Percentiles rank a stretch among this genome's conserved stretches.
Evolutionary conservation across 495 filamentous ascomycete genomes (phyloP).

Genomic region (Parathielavia hyrcaniae): DNA sequence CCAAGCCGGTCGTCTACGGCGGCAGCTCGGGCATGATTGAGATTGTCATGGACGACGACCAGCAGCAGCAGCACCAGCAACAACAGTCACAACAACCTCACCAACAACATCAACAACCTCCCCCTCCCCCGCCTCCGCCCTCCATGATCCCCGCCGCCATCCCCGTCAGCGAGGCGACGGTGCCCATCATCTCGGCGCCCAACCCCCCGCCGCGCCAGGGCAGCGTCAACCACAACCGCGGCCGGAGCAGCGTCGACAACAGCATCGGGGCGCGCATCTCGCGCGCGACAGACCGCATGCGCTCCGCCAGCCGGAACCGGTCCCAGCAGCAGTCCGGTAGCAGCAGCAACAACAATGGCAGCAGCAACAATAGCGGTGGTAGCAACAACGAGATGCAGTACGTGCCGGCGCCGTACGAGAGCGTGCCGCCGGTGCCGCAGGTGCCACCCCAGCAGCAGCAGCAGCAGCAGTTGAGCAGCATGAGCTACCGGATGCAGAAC

Average conservation of each 20-base stretch:
- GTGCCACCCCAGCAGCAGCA: background rate
- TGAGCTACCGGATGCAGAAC: conserved; percentile 15
- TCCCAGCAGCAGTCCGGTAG: conserved; percentile 37
- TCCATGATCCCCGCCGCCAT: conserved; percentile 17
- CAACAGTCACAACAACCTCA: conserved; percentile 17
- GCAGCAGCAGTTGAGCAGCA: background rate
- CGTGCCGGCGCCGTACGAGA: conserved; percentile 49
- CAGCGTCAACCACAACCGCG: conserved; percentile 48
- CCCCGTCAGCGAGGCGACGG: conserved; percentile 22
- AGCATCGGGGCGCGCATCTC: conserved; percentile 50
- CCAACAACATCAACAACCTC: conserved; percentile 5
- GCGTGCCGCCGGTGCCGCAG: conserved; percentile 38
- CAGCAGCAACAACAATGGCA: conserved; percentile 27
- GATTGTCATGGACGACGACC: conserved; percentile 64
- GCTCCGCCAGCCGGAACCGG: conserved; percentile 58
- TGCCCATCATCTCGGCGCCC: conserved; percentile 35
- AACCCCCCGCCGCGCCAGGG: conserved; percentile 39
- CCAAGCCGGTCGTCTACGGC: conserved; percentile 35
- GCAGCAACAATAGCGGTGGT: background rate
- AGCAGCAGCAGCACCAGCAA: conserved; percentile 34
- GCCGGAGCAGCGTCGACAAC: conserved; percentile 61
- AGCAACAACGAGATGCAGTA: background rate
- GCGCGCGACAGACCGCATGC: conserved; percentile 61
- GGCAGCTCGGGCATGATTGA: conserved; percentile 60
- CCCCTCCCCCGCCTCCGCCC: conserved; percentile 23